A percentile compares a stretch with the other conserved stretches of the same genome.
Evolutionary conservation across 1,284 basidiomycete species (phyloP).

Genomic region (Clitocybe nebularis): DNA sequence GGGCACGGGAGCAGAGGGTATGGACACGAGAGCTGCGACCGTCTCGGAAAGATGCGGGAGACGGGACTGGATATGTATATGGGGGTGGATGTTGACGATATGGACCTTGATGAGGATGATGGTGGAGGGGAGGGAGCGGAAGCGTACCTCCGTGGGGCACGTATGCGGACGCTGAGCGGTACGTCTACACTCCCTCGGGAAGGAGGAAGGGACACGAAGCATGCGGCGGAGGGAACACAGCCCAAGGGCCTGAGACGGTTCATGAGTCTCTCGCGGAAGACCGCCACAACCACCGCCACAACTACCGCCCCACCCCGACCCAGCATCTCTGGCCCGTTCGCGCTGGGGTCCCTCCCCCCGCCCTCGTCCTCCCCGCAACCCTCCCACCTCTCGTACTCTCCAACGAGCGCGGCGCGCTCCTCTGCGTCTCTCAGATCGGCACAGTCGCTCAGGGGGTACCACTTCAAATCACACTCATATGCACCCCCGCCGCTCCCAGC

Average conservation of each 20-base stretch:
- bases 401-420: slow-evolving; percentile 6
- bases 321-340: slow-evolving; percentile 39
- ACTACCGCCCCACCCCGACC: slow-evolving; percentile 22
- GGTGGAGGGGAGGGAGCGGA: slow-evolving; percentile 2
- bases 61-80: slow-evolving; percentile 36
- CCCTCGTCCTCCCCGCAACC: slow-evolving; percentile 4
- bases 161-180: background rate
- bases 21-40: slow-evolving; percentile 1
- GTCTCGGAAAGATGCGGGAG: slow-evolving; percentile 34
- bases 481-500: background rate
- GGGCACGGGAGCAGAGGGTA: background rate
- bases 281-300: slow-evolving; percentile 17
- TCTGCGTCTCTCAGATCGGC: slow-evolving; percentile 6
- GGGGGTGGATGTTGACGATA: slow-evolving; percentile 19
- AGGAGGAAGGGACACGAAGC: slow-evolving; percentile 6
- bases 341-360: slow-evolving; percentile 26
- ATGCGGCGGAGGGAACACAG: background rate
- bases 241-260: slow-evolving; percentile 28
- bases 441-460: too few relatives aligned
- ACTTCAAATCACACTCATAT: slow-evolving; percentile 13
- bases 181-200: background rate
- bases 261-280: slow-evolving; percentile 24
- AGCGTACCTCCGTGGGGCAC: slow-evolving; percentile 1
- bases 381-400: slow-evolving; percentile 9
- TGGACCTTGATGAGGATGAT: slow-evolving; percentile 10